Percentiles rank a stretch among this genome's conserved stretches.
Conservation (phyloP, 2,329 filamentous ascomycete species). For the Beauveria australis region DNA sequence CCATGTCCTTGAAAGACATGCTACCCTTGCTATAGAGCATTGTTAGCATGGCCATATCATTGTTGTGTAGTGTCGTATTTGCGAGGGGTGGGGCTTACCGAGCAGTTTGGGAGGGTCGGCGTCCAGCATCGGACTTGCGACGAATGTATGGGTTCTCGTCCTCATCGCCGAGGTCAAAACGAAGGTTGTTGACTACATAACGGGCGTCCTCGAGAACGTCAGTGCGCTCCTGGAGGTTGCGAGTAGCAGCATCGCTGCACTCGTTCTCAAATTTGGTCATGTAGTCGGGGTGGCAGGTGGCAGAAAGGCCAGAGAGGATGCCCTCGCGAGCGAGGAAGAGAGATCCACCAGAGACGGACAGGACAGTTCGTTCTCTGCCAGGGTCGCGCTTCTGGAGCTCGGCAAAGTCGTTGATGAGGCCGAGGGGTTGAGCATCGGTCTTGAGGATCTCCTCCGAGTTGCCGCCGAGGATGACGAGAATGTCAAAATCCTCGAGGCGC, state of each 20-base stretch:
- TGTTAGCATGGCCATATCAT: constrained; percentile 15
- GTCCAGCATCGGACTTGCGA: constrained; percentile 59
- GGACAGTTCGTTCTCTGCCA: constrained; percentile 68
- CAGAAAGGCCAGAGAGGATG: constrained; percentile 68
- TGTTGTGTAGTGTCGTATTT: not conserved
- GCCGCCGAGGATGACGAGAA: constrained; percentile 71
- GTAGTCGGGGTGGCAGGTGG: constrained; percentile 75
- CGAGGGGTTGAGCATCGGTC: constrained; percentile 58
- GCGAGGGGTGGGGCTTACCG: constrained; percentile 37
- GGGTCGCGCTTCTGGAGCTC: constrained; percentile 75
- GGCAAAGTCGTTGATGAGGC: constrained; percentile 66
- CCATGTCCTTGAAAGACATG: constrained; percentile 70
- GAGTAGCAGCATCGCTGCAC: constrained; percentile 64
- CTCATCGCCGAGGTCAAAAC: constrained; percentile 74
- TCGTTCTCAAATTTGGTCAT: constrained; percentile 75
- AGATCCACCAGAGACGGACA: constrained; percentile 72
- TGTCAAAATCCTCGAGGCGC: constrained; percentile 65
- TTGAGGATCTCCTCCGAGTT: constrained; percentile 56
- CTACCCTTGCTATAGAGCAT: constrained; percentile 60
- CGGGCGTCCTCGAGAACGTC: constrained; percentile 73
- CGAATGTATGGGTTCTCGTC: constrained; percentile 80
- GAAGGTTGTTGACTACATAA: constrained; percentile 86
- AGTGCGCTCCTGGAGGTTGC: constrained; percentile 66
- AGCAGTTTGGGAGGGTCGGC: constrained; percentile 49
- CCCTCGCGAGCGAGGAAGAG: constrained; percentile 70